These are phyloP conservation scores for Yarrowia sp. DNA, from an alignment of 805 yeast species.

Conservation along the genomic window DNA sequence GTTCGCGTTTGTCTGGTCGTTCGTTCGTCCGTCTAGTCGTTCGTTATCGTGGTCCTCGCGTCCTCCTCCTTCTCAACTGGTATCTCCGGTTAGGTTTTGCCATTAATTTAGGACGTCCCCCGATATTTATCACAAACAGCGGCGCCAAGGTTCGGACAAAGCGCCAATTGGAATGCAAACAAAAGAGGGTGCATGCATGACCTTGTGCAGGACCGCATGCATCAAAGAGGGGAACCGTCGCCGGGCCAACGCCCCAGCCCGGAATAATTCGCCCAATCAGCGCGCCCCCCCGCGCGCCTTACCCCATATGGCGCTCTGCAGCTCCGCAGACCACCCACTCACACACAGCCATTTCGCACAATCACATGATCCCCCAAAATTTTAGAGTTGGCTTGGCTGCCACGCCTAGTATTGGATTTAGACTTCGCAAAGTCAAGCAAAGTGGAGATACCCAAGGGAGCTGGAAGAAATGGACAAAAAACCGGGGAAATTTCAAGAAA, in stretches of 20 bases:
- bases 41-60: too few species aligned
- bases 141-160: conserved; percentile 36
- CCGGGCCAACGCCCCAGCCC: too few species aligned
- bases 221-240: conserved; percentile 20
- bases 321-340: too few species aligned
- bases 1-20: too few species aligned
- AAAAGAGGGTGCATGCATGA: conserved; percentile 31
- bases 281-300: too few species aligned
- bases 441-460: too few species aligned
- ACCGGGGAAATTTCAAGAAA: too few species aligned
- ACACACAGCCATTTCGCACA: neutral
- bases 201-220: conserved; percentile 23
- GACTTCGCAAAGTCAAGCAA: too few species aligned
- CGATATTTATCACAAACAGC: conserved; percentile 24
- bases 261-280: too few species aligned
- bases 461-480: too few species aligned
- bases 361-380: conserved; percentile 20
- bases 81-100: conserved; percentile 33
- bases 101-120: conserved; percentile 24
- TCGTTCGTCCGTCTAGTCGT: too few species aligned
- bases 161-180: conserved; percentile 38
- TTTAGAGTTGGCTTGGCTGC: conserved; percentile 25
- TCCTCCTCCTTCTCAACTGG: conserved; percentile 24
- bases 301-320: too few species aligned
- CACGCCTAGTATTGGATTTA: neutral